phyloP scores from a whole-genome alignment of 441 rosid genomes.

The Euphorbia schlechtendalii region DNA sequence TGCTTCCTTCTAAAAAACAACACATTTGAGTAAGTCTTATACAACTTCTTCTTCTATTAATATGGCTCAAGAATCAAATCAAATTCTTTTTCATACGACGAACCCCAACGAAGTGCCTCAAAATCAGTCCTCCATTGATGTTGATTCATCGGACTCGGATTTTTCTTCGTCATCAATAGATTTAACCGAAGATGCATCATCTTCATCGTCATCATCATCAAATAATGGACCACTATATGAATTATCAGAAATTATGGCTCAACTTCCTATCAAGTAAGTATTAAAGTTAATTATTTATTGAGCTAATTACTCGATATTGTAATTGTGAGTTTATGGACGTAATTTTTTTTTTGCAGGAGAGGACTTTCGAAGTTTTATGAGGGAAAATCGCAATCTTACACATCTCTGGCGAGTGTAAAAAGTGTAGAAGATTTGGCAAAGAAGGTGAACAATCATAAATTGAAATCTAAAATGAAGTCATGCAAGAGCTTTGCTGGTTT shows the following conservation, averaged over 20 bases:
- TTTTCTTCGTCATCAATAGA: conserved; percentile 36
- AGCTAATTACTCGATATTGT: too few relatives aligned
- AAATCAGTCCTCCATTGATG: conserved; percentile 29
- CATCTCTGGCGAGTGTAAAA: conserved; percentile 62
- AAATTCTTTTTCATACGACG: conserved; percentile 22
- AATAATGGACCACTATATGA: conserved; percentile 67
- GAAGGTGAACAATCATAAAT: conserved; percentile 21
- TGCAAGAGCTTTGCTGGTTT: conserved; percentile 46
- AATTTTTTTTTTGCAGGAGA: conserved; percentile 42
- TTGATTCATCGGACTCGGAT: conserved; percentile 36
- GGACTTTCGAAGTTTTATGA: conserved; percentile 71
- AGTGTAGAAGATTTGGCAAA: conserved; percentile 67
- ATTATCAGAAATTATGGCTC: conserved; percentile 73
- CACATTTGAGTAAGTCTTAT: neutral
- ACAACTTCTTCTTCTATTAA: too few relatives aligned
- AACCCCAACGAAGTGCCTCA: conserved; percentile 14
- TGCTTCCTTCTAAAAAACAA: conserved; percentile 27
- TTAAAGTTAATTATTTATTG: too few relatives aligned
- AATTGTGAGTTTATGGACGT: too few relatives aligned
- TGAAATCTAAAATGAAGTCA: conserved; percentile 38
- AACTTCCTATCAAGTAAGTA: conserved; percentile 83
- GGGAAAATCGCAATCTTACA: conserved; percentile 77
- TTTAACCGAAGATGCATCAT: conserved; percentile 41
- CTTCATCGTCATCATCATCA: conserved; percentile 28
- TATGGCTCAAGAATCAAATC: conserved; percentile 20